A percentile compares a stretch with the other conserved stretches of the same genome.
phyloP scores from a whole-genome alignment of 2,329 filamentous ascomycete species.

The Shiraia sp. region DNA sequence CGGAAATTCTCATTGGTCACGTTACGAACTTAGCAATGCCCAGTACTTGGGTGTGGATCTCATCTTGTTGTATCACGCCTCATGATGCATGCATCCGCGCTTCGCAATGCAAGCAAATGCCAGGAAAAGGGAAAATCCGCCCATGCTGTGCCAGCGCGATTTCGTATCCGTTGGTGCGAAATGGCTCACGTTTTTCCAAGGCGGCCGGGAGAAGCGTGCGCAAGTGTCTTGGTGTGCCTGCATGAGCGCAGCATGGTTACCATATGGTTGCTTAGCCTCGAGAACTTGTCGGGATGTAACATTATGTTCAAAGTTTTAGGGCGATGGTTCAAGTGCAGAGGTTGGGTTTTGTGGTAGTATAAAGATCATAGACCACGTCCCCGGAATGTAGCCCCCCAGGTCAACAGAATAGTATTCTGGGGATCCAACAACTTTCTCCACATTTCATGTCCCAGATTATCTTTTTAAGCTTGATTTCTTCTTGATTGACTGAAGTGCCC shows the following conservation, averaged over 20 bases:
- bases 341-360: slow-evolving; percentile 18
- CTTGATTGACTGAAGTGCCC: neutral
- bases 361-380: slow-evolving; percentile 22
- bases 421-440: slow-evolving; percentile 19
- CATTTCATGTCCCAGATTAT: slow-evolving; percentile 7
- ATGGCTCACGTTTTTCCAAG: slow-evolving; percentile 22
- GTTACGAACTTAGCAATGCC: slow-evolving; percentile 19
- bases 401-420: slow-evolving; percentile 24
- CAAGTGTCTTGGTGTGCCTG: slow-evolving; percentile 27
- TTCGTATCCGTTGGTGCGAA: slow-evolving; percentile 8
- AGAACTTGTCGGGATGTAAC: slow-evolving; percentile 17
- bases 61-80: slow-evolving; percentile 12
- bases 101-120: slow-evolving; percentile 8
- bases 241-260: slow-evolving; percentile 13
- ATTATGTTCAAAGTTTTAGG: slow-evolving; percentile 4
- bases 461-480: neutral
- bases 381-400: slow-evolving; percentile 28
- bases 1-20: too few species aligned
- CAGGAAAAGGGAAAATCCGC: slow-evolving; percentile 7
- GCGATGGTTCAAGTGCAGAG: slow-evolving; percentile 1
- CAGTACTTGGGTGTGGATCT: slow-evolving; percentile 15
- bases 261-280: slow-evolving; percentile 1
- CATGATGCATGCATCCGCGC: slow-evolving; percentile 5
- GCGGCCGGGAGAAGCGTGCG: slow-evolving; percentile 27
- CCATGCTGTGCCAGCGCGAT: slow-evolving; percentile 14